A percentile compares a stretch with the other conserved stretches of the same genome.
Conservation (phyloP, 352 stramenopile species). For the Nothophytophthora sp. region DNA sequence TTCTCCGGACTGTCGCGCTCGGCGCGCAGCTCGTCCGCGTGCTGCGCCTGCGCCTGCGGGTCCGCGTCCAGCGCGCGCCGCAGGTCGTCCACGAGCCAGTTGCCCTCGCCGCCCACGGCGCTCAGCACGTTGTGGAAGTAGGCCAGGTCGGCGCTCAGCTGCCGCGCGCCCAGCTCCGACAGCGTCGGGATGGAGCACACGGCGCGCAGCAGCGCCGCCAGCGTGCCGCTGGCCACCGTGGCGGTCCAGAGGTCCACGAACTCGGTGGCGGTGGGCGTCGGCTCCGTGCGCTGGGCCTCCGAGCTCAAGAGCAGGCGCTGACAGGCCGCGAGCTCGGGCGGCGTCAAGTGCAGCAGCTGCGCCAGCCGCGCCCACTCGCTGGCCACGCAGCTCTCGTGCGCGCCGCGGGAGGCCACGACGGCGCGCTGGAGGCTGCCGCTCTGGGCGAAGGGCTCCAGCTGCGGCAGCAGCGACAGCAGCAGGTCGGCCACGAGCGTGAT, state of each 20-base stretch:
- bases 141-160: slow-evolving; percentile 67
- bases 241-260: slow-evolving; percentile 85
- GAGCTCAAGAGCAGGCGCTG: slow-evolving; percentile 49
- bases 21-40: slow-evolving; percentile 29
- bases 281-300: slow-evolving; percentile 12
- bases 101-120: slow-evolving; percentile 59
- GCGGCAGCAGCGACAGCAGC: slow-evolving; percentile 74
- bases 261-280: slow-evolving; percentile 26
- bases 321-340: slow-evolving; percentile 42
- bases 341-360: slow-evolving; percentile 44
- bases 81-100: slow-evolving; percentile 57
- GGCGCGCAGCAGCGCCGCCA: slow-evolving; percentile 52
- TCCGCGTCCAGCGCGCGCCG: slow-evolving; percentile 42
- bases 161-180: slow-evolving; percentile 53
- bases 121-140: slow-evolving; percentile 86
- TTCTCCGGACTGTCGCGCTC: slow-evolving; percentile 23
- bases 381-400: slow-evolving; percentile 47
- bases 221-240: slow-evolving; percentile 59
- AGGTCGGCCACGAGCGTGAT: slow-evolving; percentile 82
- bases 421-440: slow-evolving; percentile 64
- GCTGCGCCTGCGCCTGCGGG: slow-evolving; percentile 26
- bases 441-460: slow-evolving; percentile 81
- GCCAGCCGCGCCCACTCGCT: slow-evolving; percentile 54
- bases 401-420: slow-evolving; percentile 50
- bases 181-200: slow-evolving; percentile 63